Conservation (phyloP, 768 basidiomycete genomes). For the Terana coerulea region DNA sequence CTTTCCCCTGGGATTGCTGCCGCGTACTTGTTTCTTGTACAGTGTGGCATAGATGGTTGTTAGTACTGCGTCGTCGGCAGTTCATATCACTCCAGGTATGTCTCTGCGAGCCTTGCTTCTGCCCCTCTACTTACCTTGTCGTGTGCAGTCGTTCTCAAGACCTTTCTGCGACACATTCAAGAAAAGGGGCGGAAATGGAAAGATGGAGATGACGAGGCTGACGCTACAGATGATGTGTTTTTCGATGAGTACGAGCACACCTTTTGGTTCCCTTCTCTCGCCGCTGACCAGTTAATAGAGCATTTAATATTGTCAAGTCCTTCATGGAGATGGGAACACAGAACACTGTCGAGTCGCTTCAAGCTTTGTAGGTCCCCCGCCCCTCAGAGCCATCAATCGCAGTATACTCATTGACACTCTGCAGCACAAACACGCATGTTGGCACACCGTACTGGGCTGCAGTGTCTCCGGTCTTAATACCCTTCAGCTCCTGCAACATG, state of each 20-base stretch:
- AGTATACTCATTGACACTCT: neutral
- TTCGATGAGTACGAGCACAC: conserved; percentile 58
- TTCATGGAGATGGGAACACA: conserved; percentile 63
- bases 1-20: too few species aligned
- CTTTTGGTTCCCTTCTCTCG: neutral
- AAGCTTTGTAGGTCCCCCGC: conserved; percentile 45
- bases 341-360: conserved; percentile 71
- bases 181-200: conserved; percentile 38
- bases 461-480: conserved; percentile 54
- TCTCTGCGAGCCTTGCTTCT: neutral
- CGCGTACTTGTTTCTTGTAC: too few species aligned
- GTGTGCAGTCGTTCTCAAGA: conserved; percentile 47
- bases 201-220: conserved; percentile 30
- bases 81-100: conserved; percentile 51
- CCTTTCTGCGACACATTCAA: conserved; percentile 45
- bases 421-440: conserved; percentile 64
- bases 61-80: conserved; percentile 48
- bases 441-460: conserved; percentile 66
- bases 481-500: conserved; percentile 50
- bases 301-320: conserved; percentile 68
- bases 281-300: conserved; percentile 31
- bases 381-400: neutral
- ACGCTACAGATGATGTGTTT: conserved; percentile 60
- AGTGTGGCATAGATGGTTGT: too few species aligned
- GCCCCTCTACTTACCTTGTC: neutral